Percentiles rank a stretch among this genome's conserved stretches.
phyloP scores from a whole-genome alignment of 2,329 filamentous ascomycete species.

The Microsporum ferrugineum region DNA sequence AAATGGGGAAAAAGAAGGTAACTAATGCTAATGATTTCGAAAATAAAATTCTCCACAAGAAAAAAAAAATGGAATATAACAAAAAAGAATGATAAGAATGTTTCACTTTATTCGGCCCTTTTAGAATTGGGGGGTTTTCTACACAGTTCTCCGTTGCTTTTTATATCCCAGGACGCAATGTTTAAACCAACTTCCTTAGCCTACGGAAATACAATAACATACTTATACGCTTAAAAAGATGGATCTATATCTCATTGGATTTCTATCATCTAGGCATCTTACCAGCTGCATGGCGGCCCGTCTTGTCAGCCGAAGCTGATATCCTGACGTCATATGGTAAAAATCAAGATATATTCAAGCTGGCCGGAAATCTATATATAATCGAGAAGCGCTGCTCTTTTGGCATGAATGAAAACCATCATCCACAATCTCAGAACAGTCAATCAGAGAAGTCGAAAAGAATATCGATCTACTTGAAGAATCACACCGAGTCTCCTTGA shows the following conservation, averaged over 20 bases:
- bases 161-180: background rate
- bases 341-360: background rate
- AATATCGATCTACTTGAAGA: background rate
- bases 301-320: background rate
- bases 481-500: background rate
- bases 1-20: slow-evolving; percentile 1
- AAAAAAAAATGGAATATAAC: background rate
- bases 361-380: background rate
- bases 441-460: too few species aligned
- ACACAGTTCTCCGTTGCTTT: background rate
- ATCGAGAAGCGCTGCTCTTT: too few species aligned
- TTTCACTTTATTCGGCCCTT: background rate
- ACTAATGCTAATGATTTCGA: background rate
- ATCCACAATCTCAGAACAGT: too few species aligned
- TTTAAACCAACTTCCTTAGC: background rate
- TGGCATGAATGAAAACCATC: too few species aligned
- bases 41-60: background rate
- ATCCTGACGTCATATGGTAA: background rate
- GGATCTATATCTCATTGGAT: background rate
- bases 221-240: background rate
- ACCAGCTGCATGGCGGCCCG: background rate
- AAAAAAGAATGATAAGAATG: slow-evolving; percentile 2
- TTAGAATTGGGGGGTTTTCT: background rate
- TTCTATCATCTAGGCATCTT: background rate
- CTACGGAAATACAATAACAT: background rate